These are phyloP conservation scores for Isabelozyma pseudorhagii DNA, from an alignment of 805 yeast species.

Conservation along the genomic window DNA sequence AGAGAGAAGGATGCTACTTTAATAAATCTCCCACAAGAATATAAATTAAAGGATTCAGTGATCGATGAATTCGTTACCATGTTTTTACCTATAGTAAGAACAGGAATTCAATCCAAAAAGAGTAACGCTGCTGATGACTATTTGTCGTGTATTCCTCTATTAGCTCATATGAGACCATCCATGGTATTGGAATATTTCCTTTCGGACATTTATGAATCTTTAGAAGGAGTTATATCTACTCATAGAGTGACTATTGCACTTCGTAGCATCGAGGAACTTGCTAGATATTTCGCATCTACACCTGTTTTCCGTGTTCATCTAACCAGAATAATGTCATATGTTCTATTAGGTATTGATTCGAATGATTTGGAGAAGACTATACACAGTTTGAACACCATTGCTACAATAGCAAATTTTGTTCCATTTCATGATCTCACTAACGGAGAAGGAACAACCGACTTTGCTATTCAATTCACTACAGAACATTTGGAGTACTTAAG, in stretches of 20 bases:
- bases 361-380: conserved; percentile 78
- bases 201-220: conserved; percentile 73
- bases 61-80: conserved; percentile 46
- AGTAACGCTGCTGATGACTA: conserved; percentile 53
- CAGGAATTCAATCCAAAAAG: conserved; percentile 79
- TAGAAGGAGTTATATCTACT: conserved; percentile 66
- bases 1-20: conserved; percentile 28
- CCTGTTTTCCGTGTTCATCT: conserved; percentile 74
- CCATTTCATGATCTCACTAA: conserved; percentile 65
- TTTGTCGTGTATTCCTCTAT: conserved; percentile 54
- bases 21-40: conserved; percentile 19
- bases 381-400: conserved; percentile 64
- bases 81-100: conserved; percentile 52
- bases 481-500: conserved; percentile 60
- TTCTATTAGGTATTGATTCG: conserved; percentile 80
- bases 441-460: conserved; percentile 34
- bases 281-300: conserved; percentile 61
- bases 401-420: conserved; percentile 64
- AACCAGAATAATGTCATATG: conserved; percentile 65
- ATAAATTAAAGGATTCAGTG: conserved; percentile 31
- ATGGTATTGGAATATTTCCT: conserved; percentile 51
- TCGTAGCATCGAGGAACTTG: conserved; percentile 59
- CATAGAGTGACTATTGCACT: conserved; percentile 78
- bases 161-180: conserved; percentile 62
- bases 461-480: conserved; percentile 55